Base-by-base conservation (phyloP, 176 grass and related monocot genomes). In the Oryza officinalis region DNA sequence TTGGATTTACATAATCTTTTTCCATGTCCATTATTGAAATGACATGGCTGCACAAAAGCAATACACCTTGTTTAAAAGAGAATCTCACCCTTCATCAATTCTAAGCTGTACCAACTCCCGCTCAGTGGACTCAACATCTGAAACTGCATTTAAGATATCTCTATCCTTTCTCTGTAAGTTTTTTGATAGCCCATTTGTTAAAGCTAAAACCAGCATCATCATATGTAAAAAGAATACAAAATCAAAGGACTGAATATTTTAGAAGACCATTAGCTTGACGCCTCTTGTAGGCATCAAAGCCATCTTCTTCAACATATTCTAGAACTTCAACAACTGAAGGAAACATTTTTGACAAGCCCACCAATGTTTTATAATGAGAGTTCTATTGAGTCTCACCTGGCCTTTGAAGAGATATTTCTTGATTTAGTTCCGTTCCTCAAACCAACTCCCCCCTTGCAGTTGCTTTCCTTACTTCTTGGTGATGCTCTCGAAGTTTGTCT, bases 341-440 rank as follows among this genome's bases (percentile, higher is more conserved):
- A 17, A 78, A 78, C 37, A 78, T 78, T 3, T 65, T 65, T 3
- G 63, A 80, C 11, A 80, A 32, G 17, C 77, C 43, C 43, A 68
- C 3, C 1, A 68, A 3, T 67, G 63, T 80, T 4, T 4, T 50
- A 50, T 49, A 67, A 46, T 49, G 64, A 49, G 17, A 67, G 13
- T 5, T 18, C 18, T 27, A 67, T 2, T 11, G 2, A 13, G 64
- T 68, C 11, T 80, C 40, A 23, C 77, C 41, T 12, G 3, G 63
- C 32, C 64, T 49, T 50, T 35, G 77, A 30, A 80, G 26, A 32
- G 26, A 46, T 22, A 67, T 2, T 10, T 67, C 63, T 18, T 49
- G 17, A 45, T 79, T 46, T 31, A 67, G 18, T 11, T 26, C 5
- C 0, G 10, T 46, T 46, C 26, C 10, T 3, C 26, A 47, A 31